phyloP scores from a whole-genome alignment of 768 basidiomycete species.

The Hydnomerulius pinastri region DNA sequence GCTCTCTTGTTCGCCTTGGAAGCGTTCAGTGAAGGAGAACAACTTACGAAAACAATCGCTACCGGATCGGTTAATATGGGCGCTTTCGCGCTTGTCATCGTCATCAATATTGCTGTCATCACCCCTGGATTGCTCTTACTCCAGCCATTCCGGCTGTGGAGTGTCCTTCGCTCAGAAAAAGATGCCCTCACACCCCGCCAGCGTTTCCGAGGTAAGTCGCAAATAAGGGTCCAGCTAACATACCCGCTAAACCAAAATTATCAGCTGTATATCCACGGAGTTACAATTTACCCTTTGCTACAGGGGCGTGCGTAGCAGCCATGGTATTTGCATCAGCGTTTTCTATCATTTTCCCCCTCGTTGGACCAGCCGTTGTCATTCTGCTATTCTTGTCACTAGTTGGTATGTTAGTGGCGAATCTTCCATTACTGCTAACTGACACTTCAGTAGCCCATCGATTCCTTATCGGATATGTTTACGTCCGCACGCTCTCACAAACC shows the following conservation, averaged over 20 bases:
- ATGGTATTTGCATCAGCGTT: constrained; percentile 75
- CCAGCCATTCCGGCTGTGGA: constrained; percentile 68
- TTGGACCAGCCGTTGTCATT: constrained; percentile 68
- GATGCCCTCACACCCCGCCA: constrained; percentile 75
- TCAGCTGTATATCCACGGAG: constrained; percentile 71
- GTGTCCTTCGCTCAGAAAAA: constrained; percentile 53
- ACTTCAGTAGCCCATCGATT: constrained; percentile 67
- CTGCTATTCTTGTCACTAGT: constrained; percentile 66
- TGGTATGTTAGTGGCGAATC: constrained; percentile 43
- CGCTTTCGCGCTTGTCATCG: constrained; percentile 54
- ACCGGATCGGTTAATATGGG: constrained; percentile 75
- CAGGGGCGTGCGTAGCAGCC: constrained; percentile 64
- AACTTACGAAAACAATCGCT: constrained; percentile 50
- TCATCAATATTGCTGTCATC: constrained; percentile 67
- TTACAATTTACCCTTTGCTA: constrained; percentile 69
- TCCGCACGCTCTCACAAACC: constrained; percentile 69
- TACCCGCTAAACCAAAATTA: constrained; percentile 1
- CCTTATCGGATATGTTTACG: constrained; percentile 78
- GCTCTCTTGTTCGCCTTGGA: constrained; percentile 69
- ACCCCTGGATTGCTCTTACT: constrained; percentile 71
- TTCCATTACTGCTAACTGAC: background rate
- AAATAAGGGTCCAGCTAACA: background rate
- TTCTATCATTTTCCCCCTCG: constrained; percentile 73
- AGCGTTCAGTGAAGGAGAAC: constrained; percentile 47
- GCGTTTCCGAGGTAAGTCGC: constrained; percentile 66